Conservation (phyloP, 768 basidiomycete genomes). For the Russula lepida region DNA sequence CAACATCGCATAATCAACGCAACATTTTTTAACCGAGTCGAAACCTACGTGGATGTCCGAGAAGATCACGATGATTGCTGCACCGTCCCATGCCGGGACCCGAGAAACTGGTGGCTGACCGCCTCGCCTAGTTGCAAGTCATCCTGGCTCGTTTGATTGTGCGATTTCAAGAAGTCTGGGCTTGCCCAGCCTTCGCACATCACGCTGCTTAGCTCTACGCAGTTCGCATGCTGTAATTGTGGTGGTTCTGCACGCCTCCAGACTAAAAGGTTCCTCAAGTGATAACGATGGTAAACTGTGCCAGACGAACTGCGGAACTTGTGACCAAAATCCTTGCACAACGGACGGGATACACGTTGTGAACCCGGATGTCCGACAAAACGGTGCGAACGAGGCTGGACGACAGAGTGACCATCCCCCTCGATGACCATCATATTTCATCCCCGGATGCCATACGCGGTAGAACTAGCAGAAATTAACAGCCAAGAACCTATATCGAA, state of each 20-base stretch:
- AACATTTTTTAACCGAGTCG: neutral
- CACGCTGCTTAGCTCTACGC: neutral
- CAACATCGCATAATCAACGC: neutral
- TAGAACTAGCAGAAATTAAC: neutral
- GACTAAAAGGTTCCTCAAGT: neutral
- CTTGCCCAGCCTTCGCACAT: neutral
- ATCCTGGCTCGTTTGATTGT: neutral
- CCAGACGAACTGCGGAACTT: neutral
- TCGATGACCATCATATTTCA: neutral
- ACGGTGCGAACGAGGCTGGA: neutral
- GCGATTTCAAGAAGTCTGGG: neutral
- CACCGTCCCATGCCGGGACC: neutral
- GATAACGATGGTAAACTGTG: neutral
- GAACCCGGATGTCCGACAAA: neutral
- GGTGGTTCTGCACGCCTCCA: neutral
- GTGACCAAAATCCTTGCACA: slow-evolving; percentile 5
- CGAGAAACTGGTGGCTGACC: neutral
- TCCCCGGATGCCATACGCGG: slow-evolving; percentile 9
- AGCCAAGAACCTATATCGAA: slow-evolving; percentile 12
- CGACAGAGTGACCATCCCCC: neutral
- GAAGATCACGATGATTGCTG: neutral
- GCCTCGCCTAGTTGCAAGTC: neutral
- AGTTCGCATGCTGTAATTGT: neutral
- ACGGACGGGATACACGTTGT: neutral
- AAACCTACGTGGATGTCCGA: neutral